Conservation (phyloP, 2,329 filamentous ascomycete species). For the Colletotrichum sansevieriae region DNA sequence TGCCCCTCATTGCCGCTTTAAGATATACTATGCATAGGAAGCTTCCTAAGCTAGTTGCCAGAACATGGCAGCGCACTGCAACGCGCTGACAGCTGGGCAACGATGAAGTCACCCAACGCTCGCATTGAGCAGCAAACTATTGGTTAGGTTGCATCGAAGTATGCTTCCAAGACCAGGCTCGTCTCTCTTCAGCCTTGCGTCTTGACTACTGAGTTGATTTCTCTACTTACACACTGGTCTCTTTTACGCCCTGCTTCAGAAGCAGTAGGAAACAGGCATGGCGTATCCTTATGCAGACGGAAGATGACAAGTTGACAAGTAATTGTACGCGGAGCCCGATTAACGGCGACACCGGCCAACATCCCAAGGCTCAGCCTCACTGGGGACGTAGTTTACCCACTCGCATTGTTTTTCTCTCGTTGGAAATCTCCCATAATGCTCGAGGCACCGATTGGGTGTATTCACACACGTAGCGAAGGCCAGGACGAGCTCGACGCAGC, state of each 20-base stretch:
- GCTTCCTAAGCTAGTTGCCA: slow-evolving; percentile 29
- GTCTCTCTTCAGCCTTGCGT: slow-evolving; percentile 28
- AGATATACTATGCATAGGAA: slow-evolving; percentile 54
- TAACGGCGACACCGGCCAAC: slow-evolving; percentile 38
- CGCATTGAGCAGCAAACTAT: slow-evolving; percentile 4
- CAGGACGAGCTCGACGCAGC: slow-evolving; percentile 17
- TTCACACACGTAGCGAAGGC: slow-evolving; percentile 2
- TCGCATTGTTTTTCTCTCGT: slow-evolving; percentile 21
- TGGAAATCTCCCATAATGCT: slow-evolving; percentile 10
- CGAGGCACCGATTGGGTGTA: background rate
- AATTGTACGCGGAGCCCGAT: slow-evolving; percentile 23
- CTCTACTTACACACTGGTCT: slow-evolving; percentile 4
- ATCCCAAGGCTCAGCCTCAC: slow-evolving; percentile 39
- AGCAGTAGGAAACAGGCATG: slow-evolving; percentile 3
- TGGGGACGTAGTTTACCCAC: slow-evolving; percentile 28
- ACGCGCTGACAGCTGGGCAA: slow-evolving; percentile 30
- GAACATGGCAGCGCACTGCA: background rate
- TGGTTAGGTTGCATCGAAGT: slow-evolving; percentile 17
- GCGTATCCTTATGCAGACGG: slow-evolving; percentile 6
- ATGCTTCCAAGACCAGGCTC: background rate
- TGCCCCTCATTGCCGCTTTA: slow-evolving; percentile 77
- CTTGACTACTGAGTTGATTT: background rate
- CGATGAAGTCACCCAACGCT: slow-evolving; percentile 35
- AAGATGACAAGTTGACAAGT: slow-evolving; percentile 21
- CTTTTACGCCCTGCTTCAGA: background rate